A percentile compares a stretch with the other conserved stretches of the same genome.
These are phyloP conservation scores for Echium plantagineum DNA, from an alignment of 257 asterid genomes.

Conservation along the genomic window DNA sequence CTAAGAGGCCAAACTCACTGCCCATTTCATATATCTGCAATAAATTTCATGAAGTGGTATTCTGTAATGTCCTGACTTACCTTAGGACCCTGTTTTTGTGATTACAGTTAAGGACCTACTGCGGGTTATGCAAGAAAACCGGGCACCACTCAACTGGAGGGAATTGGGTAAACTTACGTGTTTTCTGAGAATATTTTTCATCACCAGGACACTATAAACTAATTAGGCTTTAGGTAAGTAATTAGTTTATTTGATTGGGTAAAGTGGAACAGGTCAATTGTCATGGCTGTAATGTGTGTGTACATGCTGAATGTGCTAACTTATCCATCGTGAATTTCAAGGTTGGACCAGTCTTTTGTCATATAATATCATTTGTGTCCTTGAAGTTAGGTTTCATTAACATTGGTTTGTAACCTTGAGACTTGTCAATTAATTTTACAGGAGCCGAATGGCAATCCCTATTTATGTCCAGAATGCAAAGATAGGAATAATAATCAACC, in stretches of 20 bases:
- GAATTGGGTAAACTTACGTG: conserved; percentile 61
- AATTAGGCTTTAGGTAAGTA: no score
- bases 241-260: conserved; percentile 7
- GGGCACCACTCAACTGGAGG: conserved; percentile 69
- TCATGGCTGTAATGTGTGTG: conserved; percentile 95
- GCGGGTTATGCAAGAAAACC: conserved; percentile 94
- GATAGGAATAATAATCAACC: conserved; percentile 64
- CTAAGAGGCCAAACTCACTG: conserved; percentile 38
- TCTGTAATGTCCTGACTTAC: neutral
- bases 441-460: conserved; percentile 58
- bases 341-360: conserved; percentile 28
- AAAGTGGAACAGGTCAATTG: conserved; percentile 34
- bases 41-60: neutral
- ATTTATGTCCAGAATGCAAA: conserved; percentile 96
- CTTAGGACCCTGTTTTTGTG: neutral
- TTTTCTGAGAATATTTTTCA: neutral
- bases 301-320: conserved; percentile 87
- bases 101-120: conserved; percentile 72
- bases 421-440: conserved; percentile 20
- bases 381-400: neutral
- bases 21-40: no score
- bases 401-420: conserved; percentile 6
- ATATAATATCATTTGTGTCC: conserved; percentile 4
- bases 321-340: conserved; percentile 40
- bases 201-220: conserved; percentile 3